These are phyloP conservation scores for Zymoseptoria brevis DNA, from an alignment of 2,329 filamentous ascomycete genomes.

Conservation along the genomic window DNA sequence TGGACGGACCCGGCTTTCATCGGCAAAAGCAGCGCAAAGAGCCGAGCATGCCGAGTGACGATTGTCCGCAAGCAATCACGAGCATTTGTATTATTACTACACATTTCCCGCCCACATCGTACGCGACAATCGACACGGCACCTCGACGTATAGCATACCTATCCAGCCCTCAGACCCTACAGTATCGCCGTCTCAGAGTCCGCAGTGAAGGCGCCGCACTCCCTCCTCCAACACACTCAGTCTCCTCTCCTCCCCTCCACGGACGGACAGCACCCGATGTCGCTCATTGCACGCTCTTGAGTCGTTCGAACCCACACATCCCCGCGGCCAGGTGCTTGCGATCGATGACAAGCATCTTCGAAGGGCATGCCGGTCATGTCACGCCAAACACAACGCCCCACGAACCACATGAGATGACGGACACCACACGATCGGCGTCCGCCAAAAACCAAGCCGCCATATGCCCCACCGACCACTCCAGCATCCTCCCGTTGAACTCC, in stretches of 20 bases:
- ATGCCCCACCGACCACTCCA: slow-evolving; percentile 46
- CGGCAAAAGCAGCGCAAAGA: neutral
- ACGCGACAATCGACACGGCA: neutral
- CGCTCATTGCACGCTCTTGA: slow-evolving; percentile 4
- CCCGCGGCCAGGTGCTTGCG: slow-evolving; percentile 5
- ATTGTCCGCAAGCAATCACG: neutral
- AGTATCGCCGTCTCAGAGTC: neutral
- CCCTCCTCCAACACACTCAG: neutral
- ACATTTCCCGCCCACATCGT: too few species aligned
- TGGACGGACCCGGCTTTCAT: neutral
- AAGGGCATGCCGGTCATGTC: slow-evolving; percentile 23
- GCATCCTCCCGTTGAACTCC: slow-evolving; percentile 37
- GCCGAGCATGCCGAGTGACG: neutral
- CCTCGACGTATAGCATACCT: neutral
- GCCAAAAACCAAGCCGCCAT: slow-evolving; percentile 32
- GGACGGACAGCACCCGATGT: slow-evolving; percentile 6
- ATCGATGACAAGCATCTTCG: slow-evolving; percentile 23
- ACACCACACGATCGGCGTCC: slow-evolving; percentile 14
- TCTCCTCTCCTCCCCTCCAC: neutral
- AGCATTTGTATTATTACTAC: neutral
- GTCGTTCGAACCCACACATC: slow-evolving; percentile 1
- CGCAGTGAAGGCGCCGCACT: neutral
- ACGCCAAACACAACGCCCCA: slow-evolving; percentile 8
- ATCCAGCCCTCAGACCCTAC: neutral
- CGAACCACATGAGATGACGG: slow-evolving; percentile 33